Evolutionary conservation across 352 stramenopile species (phyloP).

Genomic region (Phytophthora europaea): DNA sequence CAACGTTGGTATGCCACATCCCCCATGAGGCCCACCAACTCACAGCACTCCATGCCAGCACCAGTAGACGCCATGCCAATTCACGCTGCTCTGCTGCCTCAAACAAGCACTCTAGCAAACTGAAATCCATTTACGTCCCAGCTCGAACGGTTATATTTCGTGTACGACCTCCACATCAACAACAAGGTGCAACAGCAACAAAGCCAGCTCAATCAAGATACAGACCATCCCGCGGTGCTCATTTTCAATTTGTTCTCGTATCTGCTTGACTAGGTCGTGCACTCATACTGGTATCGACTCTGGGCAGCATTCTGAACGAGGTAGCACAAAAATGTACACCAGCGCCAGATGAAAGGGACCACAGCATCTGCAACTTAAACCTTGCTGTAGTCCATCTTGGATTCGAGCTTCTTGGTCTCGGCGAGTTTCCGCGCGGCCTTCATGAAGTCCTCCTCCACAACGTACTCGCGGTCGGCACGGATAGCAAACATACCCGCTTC

Average conservation of each 20-base stretch:
- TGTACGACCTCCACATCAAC: not conserved
- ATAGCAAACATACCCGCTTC: conserved; percentile 99
- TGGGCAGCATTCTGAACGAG: conserved; percentile 6
- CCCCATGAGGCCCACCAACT: conserved; percentile 65
- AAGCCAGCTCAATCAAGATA: conserved; percentile 26
- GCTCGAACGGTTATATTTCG: conserved; percentile 23
- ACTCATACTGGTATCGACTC: conserved; percentile 18
- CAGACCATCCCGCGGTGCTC: conserved; percentile 30
- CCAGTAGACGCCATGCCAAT: conserved; percentile 27
- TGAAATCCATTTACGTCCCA: conserved; percentile 4
- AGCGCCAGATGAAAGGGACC: not conserved
- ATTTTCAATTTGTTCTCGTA: conserved; percentile 38
- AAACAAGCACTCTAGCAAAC: not conserved
- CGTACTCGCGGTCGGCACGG: conserved; percentile 98
- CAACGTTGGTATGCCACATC: conserved; percentile 75
- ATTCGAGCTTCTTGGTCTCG: conserved; percentile 99
- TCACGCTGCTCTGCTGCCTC: not conserved
- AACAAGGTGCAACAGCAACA: not conserved
- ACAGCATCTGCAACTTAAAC: conserved; percentile 82
- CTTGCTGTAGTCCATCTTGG: conserved; percentile 99
- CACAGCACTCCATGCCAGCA: conserved; percentile 46
- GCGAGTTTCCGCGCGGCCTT: conserved; percentile 99
- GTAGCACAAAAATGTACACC: conserved; percentile 16
- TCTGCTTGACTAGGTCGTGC: conserved; percentile 17
- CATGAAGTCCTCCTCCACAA: conserved; percentile 99